A percentile compares a stretch with the other conserved stretches of the same genome.
These are phyloP conservation scores for Kwoniella shandongensis DNA, from an alignment of 768 basidiomycete species.

Conservation along the genomic window DNA sequence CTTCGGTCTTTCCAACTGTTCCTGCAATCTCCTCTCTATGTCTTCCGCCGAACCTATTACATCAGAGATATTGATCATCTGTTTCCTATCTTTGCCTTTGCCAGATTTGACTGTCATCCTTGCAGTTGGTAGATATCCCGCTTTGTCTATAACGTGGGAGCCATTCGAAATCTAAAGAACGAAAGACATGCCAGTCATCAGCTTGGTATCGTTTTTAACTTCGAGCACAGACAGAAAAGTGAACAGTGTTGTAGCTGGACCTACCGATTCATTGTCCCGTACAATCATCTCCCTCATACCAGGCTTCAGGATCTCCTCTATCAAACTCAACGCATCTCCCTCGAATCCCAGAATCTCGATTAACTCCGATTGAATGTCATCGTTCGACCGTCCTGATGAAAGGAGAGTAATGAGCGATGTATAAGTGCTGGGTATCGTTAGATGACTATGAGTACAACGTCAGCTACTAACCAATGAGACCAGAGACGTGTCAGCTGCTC, in stretches of 20 bases:
- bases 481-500: not conserved
- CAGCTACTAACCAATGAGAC: not conserved
- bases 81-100: conserved; percentile 41
- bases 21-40: conserved; percentile 48
- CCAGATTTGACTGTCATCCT: conserved; percentile 28
- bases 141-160: not conserved
- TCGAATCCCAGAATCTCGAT: conserved; percentile 75
- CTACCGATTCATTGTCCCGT: conserved; percentile 13
- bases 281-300: conserved; percentile 57
- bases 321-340: conserved; percentile 72
- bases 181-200: too few relatives aligned
- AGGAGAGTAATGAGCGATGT: conserved; percentile 36
- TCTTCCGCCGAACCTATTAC: conserved; percentile 46
- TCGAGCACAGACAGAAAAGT: too few relatives aligned
- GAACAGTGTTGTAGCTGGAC: too few relatives aligned
- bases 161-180: too few relatives aligned
- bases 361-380: conserved; percentile 74
- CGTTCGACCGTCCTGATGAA: conserved; percentile 54
- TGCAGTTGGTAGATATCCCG: conserved; percentile 27
- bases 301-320: conserved; percentile 66
- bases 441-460: conserved; percentile 29
- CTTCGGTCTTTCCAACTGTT: conserved; percentile 47
- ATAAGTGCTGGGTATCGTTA: conserved; percentile 29
- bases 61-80: conserved; percentile 33
- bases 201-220: too few relatives aligned